These are phyloP conservation scores for Phalaenopsis equestris DNA, from an alignment of 106 monocot species.

Conservation along the genomic window DNA sequence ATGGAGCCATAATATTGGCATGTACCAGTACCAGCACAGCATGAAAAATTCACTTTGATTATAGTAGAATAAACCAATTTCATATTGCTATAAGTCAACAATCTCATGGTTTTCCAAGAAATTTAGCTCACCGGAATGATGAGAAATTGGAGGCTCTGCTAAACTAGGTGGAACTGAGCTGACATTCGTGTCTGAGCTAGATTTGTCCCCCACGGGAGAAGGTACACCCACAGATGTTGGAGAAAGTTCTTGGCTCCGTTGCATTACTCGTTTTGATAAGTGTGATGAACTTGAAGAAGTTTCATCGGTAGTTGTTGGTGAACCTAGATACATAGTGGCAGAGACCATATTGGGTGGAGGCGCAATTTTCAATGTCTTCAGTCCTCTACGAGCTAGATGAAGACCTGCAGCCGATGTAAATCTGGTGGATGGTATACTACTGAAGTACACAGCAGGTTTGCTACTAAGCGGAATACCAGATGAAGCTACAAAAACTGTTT, in stretches of 20 bases:
- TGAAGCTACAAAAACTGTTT: slow-evolving; percentile 16
- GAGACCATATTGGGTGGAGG: slow-evolving; percentile 1
- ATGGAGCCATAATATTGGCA: background rate
- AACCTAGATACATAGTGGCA: slow-evolving; percentile 18
- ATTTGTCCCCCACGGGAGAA: slow-evolving; percentile 20
- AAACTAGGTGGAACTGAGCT: slow-evolving; percentile 37
- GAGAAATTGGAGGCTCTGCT: slow-evolving; percentile 46
- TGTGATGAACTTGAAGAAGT: slow-evolving; percentile 20
- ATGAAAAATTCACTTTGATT: background rate
- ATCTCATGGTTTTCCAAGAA: background rate
- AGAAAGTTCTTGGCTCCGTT: slow-evolving; percentile 15
- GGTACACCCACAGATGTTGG: slow-evolving; percentile 19
- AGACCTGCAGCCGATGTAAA: slow-evolving; percentile 8
- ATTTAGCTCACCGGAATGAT: slow-evolving; percentile 41
- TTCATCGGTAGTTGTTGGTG: slow-evolving; percentile 9
- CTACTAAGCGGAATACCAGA: slow-evolving; percentile 16
- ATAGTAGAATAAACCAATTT: background rate
- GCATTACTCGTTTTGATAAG: slow-evolving; percentile 13
- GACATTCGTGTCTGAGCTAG: slow-evolving; percentile 30
- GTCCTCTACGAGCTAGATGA: slow-evolving; percentile 15
- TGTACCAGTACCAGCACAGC: background rate
- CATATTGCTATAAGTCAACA: background rate
- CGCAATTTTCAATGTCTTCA: background rate
- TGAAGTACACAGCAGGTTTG: slow-evolving; percentile 22
- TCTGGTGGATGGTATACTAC: slow-evolving; percentile 3